These are phyloP conservation scores for Gracilaria gracilis DNA, from an alignment of 23 red algal genomes.

Conservation along the genomic window DNA sequence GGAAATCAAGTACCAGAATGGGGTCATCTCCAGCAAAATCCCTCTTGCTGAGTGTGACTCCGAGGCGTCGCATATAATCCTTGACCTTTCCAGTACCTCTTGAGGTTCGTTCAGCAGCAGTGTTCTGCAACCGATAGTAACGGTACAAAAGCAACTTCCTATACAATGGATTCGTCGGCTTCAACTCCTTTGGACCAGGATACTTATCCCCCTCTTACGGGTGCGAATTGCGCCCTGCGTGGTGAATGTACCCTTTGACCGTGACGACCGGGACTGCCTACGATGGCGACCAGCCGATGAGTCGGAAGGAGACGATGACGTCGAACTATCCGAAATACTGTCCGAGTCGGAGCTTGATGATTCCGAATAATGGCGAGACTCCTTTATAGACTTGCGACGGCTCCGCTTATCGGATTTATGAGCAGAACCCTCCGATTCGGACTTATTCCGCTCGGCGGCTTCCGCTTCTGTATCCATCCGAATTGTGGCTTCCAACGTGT, in stretches of 20 bases:
- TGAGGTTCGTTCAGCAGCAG: background rate
- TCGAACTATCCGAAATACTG: too few relatives aligned
- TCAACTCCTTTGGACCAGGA: slow-evolving; percentile 5
- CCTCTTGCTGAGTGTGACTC: background rate
- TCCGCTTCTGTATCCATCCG: background rate
- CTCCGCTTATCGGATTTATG: background rate
- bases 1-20: slow-evolving; percentile 36
- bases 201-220: background rate
- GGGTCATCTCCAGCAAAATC: slow-evolving; percentile 16
- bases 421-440: background rate
- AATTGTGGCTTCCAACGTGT: background rate
- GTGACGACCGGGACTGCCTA: too few relatives aligned
- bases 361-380: background rate
- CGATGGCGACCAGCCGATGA: background rate
- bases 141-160: slow-evolving; percentile 23
- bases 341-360: background rate
- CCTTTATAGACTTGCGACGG: slow-evolving; percentile 11
- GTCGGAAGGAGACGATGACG: too few relatives aligned
- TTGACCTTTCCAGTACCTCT: background rate
- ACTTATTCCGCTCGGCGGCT: slow-evolving; percentile 8
- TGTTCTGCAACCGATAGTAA: background rate
- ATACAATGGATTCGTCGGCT: slow-evolving; percentile 34
- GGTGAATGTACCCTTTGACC: too few relatives aligned
- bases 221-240: too few relatives aligned
- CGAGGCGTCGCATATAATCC: background rate